These are phyloP conservation scores for Nicotiana knightiana DNA, from an alignment of 257 asterid species.

Conservation along the genomic window DNA sequence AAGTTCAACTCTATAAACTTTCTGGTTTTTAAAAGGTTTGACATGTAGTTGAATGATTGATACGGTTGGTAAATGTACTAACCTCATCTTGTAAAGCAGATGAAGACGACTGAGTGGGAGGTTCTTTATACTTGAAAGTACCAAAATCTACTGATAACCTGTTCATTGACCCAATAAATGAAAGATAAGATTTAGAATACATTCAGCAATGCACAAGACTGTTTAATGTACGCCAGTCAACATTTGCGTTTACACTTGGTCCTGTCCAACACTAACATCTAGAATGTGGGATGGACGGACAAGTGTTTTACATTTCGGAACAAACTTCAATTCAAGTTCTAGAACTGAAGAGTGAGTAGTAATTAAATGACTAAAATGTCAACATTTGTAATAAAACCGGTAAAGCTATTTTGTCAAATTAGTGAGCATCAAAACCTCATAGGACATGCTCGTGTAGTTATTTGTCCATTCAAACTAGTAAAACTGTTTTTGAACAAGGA, in stretches of 20 bases:
- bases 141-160: conserved; percentile 91
- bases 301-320: not conserved
- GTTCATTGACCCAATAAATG: conserved; percentile 15
- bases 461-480: not conserved
- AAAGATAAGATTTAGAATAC: not conserved
- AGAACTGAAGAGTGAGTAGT: not conserved
- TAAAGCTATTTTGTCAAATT: not conserved
- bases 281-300: not conserved
- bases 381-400: not conserved
- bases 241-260: not conserved
- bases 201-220: not conserved
- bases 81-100: conserved; percentile 99
- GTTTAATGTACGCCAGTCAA: not conserved
- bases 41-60: not conserved
- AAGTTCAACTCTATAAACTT: not conserved
- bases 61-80: not conserved
- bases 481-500: not conserved
- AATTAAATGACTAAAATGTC: not conserved
- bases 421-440: too few species aligned
- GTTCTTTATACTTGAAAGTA: conserved; percentile 73
- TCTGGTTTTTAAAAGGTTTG: not conserved
- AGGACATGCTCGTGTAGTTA: not conserved
- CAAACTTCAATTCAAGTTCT: not conserved
- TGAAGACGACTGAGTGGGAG: conserved; percentile 44
- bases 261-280: not conserved